Evolutionary conservation across 139 green algal species (phyloP).

Genomic region (Chlamydomonas schloesseri): DNA sequence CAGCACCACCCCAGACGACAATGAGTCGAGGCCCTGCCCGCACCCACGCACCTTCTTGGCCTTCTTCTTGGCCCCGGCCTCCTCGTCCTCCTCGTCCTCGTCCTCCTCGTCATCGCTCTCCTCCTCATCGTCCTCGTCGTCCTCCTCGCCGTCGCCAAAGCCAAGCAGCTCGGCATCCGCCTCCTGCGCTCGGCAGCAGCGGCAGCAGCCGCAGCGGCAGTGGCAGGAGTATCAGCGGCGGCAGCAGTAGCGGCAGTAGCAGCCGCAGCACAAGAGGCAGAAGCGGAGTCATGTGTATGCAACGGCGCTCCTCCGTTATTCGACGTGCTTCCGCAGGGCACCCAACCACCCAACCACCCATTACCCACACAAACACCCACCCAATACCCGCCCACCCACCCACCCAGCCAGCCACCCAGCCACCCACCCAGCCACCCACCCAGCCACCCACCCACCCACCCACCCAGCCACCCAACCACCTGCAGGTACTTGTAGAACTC

Average conservation of each 20-base stretch:
- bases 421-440: background rate
- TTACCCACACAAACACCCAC: too few relatives aligned
- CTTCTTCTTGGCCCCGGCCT: conserved; percentile 7
- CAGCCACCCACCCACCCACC: background rate
- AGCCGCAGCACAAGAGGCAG: background rate
- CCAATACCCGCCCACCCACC: too few relatives aligned
- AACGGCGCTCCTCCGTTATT: too few relatives aligned
- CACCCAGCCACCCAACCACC: conserved; percentile 3
- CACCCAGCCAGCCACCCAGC: background rate
- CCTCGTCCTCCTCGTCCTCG: conserved; percentile 60
- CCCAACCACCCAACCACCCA: too few relatives aligned
- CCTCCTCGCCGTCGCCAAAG: conserved; percentile 78
- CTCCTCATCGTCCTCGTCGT: conserved; percentile 58
- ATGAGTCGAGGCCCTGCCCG: too few relatives aligned
- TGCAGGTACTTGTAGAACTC: conserved; percentile 93
- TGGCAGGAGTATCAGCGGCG: too few relatives aligned
- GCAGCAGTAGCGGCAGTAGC: background rate
- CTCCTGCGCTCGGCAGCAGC: conserved; percentile 62
- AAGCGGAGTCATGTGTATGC: background rate
- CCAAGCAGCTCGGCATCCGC: conserved; percentile 91
- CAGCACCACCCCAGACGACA: too few relatives aligned
- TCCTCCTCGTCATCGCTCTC: conserved; percentile 62
- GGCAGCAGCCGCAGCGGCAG: background rate
- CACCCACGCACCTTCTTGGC: background rate
- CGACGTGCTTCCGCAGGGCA: too few relatives aligned